Evolutionary conservation across 164 flowering plant genomes (phyloP).

Genomic region (Magnolia kwangsiensis): DNA sequence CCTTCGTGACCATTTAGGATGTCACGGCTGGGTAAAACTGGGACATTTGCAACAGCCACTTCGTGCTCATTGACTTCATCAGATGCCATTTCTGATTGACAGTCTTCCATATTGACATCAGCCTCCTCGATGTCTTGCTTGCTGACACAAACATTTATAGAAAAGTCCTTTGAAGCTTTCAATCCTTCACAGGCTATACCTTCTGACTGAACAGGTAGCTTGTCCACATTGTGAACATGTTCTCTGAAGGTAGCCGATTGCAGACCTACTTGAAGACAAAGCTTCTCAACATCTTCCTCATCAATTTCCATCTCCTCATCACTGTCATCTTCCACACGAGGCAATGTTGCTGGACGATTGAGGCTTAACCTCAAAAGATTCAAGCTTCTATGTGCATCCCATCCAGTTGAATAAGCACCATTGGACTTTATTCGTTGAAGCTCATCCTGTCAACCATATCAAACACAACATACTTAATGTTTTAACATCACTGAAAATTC

Average conservation of each 20-base stretch:
- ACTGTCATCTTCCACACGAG: slow-evolving; percentile 75
- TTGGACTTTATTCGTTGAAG: slow-evolving; percentile 67
- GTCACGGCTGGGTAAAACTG: background rate
- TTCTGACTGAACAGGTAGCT: background rate
- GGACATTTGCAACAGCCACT: slow-evolving; percentile 12
- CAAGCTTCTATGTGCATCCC: slow-evolving; percentile 93
- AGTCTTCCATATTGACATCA: slow-evolving; percentile 70
- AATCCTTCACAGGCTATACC: background rate
- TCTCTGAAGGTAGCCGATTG: slow-evolving; percentile 11
- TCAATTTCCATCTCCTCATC: slow-evolving; percentile 97
- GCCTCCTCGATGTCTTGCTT: slow-evolving; percentile 35
- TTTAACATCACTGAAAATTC: background rate
- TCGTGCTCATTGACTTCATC: slow-evolving; percentile 26
- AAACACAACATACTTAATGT: background rate
- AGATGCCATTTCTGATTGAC: slow-evolving; percentile 18
- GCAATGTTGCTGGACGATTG: slow-evolving; percentile 52
- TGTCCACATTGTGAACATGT: background rate
- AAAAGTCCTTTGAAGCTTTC: background rate
- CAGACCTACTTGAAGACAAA: slow-evolving; percentile 35
- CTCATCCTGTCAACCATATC: slow-evolving; percentile 63
- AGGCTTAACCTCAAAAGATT: slow-evolving; percentile 75
- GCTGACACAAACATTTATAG: slow-evolving; percentile 9
- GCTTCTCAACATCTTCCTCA: slow-evolving; percentile 69
- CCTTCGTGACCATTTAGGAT: slow-evolving; percentile 1
- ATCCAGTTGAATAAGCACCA: slow-evolving; percentile 63